Percentiles rank a stretch among this genome's conserved stretches.
These are phyloP conservation scores for Heliamphora pulchella DNA, from an alignment of 179 eudicot species.

Conservation along the genomic window DNA sequence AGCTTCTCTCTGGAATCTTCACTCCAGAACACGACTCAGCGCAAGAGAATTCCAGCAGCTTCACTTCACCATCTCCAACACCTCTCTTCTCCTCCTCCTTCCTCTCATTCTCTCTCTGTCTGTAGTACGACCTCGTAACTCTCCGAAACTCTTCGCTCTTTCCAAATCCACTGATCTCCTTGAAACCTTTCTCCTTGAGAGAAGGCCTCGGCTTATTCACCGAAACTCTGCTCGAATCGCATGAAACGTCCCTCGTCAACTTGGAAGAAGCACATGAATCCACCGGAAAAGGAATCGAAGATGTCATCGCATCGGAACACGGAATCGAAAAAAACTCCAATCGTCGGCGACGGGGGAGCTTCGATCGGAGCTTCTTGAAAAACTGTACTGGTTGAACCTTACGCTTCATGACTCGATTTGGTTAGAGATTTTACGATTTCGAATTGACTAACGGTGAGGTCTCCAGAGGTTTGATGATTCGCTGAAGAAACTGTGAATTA, in stretches of 20 bases:
- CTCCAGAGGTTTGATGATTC: not conserved
- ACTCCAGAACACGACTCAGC: constrained; percentile 56
- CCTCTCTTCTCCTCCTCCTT: constrained; percentile 17
- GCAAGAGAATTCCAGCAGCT: constrained; percentile 52
- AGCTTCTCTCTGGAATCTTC: constrained; percentile 16
- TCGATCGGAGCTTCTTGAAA: constrained; percentile 64
- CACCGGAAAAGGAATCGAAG: not conserved
- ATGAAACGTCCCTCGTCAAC: constrained; percentile 36
- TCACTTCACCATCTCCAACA: constrained; percentile 22
- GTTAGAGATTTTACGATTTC: not conserved
- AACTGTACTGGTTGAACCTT: not conserved
- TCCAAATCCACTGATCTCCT: constrained; percentile 14
- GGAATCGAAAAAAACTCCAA: constrained; percentile 47
- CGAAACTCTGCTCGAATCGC: constrained; percentile 41
- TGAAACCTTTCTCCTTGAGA: constrained; percentile 14
- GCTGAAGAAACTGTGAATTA: not conserved
- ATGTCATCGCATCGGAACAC: constrained; percentile 3
- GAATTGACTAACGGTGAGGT: too few species aligned
- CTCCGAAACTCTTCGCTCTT: constrained; percentile 18
- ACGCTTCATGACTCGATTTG: constrained; percentile 16
- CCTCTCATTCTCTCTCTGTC: constrained; percentile 23
- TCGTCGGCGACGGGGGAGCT: constrained; percentile 64
- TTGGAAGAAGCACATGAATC: constrained; percentile 19
- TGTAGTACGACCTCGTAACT: constrained; percentile 28
- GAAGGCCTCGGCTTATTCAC: constrained; percentile 12